Evolutionary conservation across 805 yeast genomes (phyloP).

Genomic region (Clavispora phyllophila): DNA sequence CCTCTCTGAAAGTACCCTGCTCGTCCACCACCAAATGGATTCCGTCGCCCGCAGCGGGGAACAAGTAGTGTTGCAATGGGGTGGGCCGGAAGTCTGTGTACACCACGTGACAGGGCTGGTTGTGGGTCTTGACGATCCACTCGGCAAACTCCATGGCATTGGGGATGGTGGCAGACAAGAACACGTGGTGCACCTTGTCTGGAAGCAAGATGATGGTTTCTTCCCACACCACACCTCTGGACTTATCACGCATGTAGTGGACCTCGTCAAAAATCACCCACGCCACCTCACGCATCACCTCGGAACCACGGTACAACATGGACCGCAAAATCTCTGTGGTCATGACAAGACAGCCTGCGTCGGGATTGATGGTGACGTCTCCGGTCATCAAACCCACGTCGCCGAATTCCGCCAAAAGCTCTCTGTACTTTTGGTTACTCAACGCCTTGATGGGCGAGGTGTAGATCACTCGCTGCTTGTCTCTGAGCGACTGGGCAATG

Average conservation of each 20-base stretch:
- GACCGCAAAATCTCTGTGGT: constrained; percentile 96
- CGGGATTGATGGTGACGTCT: constrained; percentile 97
- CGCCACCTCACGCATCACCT: constrained; percentile 96
- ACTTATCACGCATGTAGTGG: constrained; percentile 96
- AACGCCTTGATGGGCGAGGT: constrained; percentile 95
- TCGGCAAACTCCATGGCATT: constrained; percentile 98
- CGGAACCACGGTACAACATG: constrained; percentile 96
- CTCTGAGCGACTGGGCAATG: constrained; percentile 88
- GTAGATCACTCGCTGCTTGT: constrained; percentile 89
- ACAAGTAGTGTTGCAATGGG: constrained; percentile 93
- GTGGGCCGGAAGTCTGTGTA: constrained; percentile 99
- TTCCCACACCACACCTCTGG: constrained; percentile 99
- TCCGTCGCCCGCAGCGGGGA: constrained; percentile 99
- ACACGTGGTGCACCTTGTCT: constrained; percentile 91
- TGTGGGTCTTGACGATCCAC: constrained; percentile 94
- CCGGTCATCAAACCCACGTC: constrained; percentile 99
- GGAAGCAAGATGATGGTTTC: constrained; percentile 95
- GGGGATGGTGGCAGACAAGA: constrained; percentile 94
- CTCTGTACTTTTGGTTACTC: constrained; percentile 92
- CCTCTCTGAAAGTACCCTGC: constrained; percentile 92
- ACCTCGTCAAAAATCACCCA: constrained; percentile 99
- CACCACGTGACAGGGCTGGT: constrained; percentile 97
- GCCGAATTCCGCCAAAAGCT: constrained; percentile 84
- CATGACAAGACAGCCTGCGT: constrained; percentile 97
- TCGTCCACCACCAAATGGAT: constrained; percentile 97